Base-by-base conservation (phyloP, 192 early-diverging fungal genomes). In the Haplosporangium gracile region DNA sequence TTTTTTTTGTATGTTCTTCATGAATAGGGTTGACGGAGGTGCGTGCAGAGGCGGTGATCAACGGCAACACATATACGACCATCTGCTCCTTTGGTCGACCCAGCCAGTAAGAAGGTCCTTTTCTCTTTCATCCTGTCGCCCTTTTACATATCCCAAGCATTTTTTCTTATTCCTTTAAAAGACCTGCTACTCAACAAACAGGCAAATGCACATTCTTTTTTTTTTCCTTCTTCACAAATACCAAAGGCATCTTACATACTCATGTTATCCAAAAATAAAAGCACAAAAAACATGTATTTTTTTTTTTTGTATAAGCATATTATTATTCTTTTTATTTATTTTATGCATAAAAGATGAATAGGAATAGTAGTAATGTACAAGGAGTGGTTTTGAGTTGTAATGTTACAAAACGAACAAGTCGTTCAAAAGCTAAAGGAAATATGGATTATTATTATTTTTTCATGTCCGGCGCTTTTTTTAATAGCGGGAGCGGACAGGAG, bases 11-110 rank as follows among this genome's bases (percentile, higher is more conserved):
- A 0, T 40, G 9, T 24, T 32, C 4, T 53, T 26, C 26, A 20
- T 70, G 78, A 36, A 82, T 85, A 88, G 90, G 90, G 15, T 88
- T 90, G 76, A 84, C 89, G 6, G 90, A 91, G 73, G 81, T 91
- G 16, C 82, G 88, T 34, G 90, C 89, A 15, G 90, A 91, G 68
- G 90, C 90, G 4, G 83, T 89, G 1, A 91, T 91, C 55, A 83
- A 88, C 39, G 88, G 88, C 45, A 87, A 89, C 74, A 89, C 88
- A 26, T 91, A 90, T 69, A 82, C 82, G 36, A 88, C 88, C 20
- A 82, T 89, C 26, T 91, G 90, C 68, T 89, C 88, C 32, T 91
- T 90, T 85, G 88, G 88, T 32, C 79, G 75, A 24, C 34, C 73
- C 32, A 65, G 39, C n/a, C 60, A 40, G 9, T 78, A 40, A 15